Base-by-base conservation (phyloP, 1,284 basidiomycete genomes). In the Anthracocystis walkeri region DNA sequence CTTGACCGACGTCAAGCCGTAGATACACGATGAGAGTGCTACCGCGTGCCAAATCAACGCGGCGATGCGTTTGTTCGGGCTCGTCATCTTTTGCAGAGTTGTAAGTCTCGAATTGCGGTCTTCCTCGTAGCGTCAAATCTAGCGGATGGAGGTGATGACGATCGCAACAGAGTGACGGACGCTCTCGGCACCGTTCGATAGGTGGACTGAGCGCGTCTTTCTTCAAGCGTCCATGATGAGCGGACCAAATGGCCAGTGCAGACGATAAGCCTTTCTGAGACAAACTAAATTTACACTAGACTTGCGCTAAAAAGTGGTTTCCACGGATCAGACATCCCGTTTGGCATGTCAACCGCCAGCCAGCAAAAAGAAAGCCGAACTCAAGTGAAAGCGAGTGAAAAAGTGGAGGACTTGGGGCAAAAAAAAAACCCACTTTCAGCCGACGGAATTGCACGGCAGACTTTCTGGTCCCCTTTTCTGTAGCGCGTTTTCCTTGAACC, bases 1-100 rank as follows among this genome's bases (percentile, higher is more conserved):
- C 5, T 63, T 29, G 16, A 77, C 50, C 14, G 60, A 67, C 23
- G 40, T 56, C 42, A 77, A 77, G 33, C 62, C 75, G 40, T 74
- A 74, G 25, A 44, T 27, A 55, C 69, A 70, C 6, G 72, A 70
- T 14, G 50, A 41, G 27, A 77, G 45, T 20, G 70, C 75, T 4
- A 62, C 40, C 40, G 38, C 5, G 35, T 74, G 75, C 60, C 70
- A 73, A 8, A 27, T 27, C 25, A 73, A 21, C 7, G 60, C 51
- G 10, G 61, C 52, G 5, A 29, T 20, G 3, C 42, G 52, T 12
- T 46, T 59, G 7, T 7, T 27, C 18, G 21, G 21, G 11, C 45
- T 25, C 53, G 58, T 42, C 67, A 70, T 70, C 20, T 35, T 56
- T 21, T 11, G 35, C 18, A 23, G 21, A 20, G 33, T 20, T 31